Conservation (phyloP, 73 alveolate genomes). For the Durusdinium trenchii region DNA sequence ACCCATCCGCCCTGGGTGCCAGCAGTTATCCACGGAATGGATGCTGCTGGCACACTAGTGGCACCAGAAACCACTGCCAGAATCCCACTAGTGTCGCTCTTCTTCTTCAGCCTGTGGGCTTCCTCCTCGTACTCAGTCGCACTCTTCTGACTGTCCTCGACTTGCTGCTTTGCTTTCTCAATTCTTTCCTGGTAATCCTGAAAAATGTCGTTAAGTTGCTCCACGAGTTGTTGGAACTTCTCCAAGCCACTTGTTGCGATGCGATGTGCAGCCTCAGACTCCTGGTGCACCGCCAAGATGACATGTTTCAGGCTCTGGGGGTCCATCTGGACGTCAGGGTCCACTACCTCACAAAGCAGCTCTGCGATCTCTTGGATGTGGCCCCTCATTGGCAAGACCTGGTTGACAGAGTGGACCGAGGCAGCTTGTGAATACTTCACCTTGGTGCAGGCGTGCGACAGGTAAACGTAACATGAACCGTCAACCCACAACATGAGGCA, state of each 20-base stretch:
- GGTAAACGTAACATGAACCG: background rate
- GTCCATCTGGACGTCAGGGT: background rate
- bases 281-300: background rate
- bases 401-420: background rate
- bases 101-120: background rate
- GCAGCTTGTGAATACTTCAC: background rate
- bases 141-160: background rate
- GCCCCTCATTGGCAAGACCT: constrained; percentile 15
- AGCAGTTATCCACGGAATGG: background rate
- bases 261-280: background rate
- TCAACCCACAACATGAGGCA: background rate
- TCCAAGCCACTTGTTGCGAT: constrained; percentile 98
- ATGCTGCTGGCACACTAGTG: background rate
- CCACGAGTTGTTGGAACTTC: constrained; percentile 91
- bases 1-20: background rate
- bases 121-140: background rate
- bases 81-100: background rate
- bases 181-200: background rate
- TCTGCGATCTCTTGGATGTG: background rate
- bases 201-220: background rate
- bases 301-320: background rate
- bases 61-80: background rate
- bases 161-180: background rate
- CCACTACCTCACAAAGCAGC: background rate
- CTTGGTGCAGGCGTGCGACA: background rate